Conservation (phyloP, 1,284 basidiomycete species). For the Ceratobasidium sp. region DNA sequence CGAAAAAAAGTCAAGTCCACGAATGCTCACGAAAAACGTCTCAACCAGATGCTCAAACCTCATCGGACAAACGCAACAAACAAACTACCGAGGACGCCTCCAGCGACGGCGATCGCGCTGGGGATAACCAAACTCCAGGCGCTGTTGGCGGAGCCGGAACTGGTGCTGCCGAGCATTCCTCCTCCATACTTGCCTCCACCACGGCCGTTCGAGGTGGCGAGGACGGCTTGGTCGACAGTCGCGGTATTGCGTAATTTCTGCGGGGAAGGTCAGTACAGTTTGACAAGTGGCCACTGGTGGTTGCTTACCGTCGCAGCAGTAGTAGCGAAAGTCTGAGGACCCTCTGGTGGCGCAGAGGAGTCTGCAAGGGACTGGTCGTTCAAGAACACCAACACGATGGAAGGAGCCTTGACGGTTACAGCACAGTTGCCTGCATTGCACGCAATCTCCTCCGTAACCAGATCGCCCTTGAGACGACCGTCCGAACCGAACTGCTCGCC, state of each 20-base stretch:
- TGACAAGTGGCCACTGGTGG: slow-evolving; percentile 38
- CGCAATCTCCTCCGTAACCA: slow-evolving; percentile 65
- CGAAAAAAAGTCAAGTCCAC: slow-evolving; percentile 1
- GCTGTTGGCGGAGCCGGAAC: slow-evolving; percentile 25
- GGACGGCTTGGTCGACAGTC: slow-evolving; percentile 55
- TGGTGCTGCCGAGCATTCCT: slow-evolving; percentile 46
- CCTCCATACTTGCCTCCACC: slow-evolving; percentile 49
- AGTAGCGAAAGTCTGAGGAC: slow-evolving; percentile 48
- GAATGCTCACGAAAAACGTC: slow-evolving; percentile 7
- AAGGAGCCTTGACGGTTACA: slow-evolving; percentile 76
- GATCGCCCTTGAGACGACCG: slow-evolving; percentile 69
- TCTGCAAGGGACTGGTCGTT: slow-evolving; percentile 62
- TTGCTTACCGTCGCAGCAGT: slow-evolving; percentile 70
- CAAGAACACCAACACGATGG: slow-evolving; percentile 79
- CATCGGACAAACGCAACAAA: slow-evolving; percentile 41
- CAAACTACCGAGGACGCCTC: slow-evolving; percentile 35
- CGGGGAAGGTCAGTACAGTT: too few relatives aligned
- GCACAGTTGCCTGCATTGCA: slow-evolving; percentile 69
- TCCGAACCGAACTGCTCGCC: slow-evolving; percentile 72
- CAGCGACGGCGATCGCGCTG: slow-evolving; percentile 11
- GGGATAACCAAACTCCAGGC: slow-evolving; percentile 34
- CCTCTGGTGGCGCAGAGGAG: slow-evolving; percentile 55
- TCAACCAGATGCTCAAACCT: not conserved
- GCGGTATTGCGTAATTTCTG: slow-evolving; percentile 50
- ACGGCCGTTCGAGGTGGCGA: slow-evolving; percentile 59